Evolutionary conservation across 192 early-diverging fungal genomes (phyloP).

Genomic region (Coemansia sp.): DNA sequence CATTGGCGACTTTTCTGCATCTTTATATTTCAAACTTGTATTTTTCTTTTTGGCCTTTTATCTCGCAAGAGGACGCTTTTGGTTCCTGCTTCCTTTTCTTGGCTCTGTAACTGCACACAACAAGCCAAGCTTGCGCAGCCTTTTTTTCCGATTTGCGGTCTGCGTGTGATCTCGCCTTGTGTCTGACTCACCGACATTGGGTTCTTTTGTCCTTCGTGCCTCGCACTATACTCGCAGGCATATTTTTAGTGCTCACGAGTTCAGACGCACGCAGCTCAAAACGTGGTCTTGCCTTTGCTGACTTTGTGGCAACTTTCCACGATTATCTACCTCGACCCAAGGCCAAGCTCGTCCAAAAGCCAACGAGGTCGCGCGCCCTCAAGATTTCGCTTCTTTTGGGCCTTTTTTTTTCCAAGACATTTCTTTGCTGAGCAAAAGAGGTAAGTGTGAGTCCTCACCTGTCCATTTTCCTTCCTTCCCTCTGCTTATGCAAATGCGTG

Average conservation of each 20-base stretch:
- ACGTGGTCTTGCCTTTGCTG: not conserved
- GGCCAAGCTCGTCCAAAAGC: not conserved
- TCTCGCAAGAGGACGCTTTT: not conserved
- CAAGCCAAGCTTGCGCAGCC: not conserved
- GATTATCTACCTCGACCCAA: not conserved
- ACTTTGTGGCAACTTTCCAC: not conserved
- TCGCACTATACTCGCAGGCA: conserved; percentile 32
- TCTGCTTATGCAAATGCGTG: not conserved
- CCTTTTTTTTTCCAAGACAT: not conserved
- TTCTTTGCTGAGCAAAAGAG: not conserved
- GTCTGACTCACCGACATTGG: not conserved
- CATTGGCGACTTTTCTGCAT: conserved; percentile 16
- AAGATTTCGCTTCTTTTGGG: not conserved
- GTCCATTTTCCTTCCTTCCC: not conserved
- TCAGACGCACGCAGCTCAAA: not conserved
- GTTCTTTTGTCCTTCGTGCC: not conserved
- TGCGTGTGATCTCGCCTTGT: conserved; percentile 9
- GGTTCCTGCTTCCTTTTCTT: not conserved
- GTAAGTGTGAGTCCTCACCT: not conserved
- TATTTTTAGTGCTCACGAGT: not conserved
- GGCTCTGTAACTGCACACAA: not conserved
- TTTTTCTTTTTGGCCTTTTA: conserved; percentile 10
- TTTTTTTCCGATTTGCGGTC: conserved; percentile 10
- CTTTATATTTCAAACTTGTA: conserved; percentile 15
- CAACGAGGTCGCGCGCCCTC: not conserved